phyloP scores from a whole-genome alignment of 768 basidiomycete genomes.

The Arthromyces matolae region DNA sequence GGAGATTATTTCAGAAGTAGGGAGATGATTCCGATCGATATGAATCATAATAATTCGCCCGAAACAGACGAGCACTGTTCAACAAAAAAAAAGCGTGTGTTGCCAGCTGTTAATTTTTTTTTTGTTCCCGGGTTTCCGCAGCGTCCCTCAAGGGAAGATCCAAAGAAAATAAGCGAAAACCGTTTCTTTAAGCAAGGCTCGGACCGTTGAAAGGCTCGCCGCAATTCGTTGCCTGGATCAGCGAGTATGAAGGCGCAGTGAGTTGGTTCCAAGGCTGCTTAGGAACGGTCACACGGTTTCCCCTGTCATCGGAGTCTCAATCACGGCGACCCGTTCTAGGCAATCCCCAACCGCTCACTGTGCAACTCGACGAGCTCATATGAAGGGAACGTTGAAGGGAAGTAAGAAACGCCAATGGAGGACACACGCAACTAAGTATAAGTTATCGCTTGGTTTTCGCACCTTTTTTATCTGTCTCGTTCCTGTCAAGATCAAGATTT shows the following conservation, averaged over 20 bases:
- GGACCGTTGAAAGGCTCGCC: not conserved
- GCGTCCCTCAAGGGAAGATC: too few species aligned
- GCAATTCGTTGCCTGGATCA: conserved; percentile 4
- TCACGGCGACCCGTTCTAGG: conserved; percentile 2
- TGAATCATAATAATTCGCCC: conserved; percentile 39
- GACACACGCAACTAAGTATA: too few species aligned
- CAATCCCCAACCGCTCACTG: not conserved
- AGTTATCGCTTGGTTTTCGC: conserved; percentile 4
- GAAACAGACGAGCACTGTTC: conserved; percentile 8
- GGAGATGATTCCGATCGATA: conserved; percentile 49
- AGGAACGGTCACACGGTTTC: conserved; percentile 17
- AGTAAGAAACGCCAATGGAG: not conserved
- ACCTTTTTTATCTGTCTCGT: conserved; percentile 7
- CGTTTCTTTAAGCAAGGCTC: not conserved
- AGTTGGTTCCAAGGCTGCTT: conserved; percentile 6
- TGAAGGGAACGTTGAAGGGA: not conserved
- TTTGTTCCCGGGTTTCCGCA: too few species aligned
- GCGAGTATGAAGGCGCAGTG: conserved; percentile 9
- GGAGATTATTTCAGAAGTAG: conserved; percentile 20
- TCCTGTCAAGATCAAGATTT: conserved; percentile 11
- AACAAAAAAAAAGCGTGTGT: conserved; percentile 7
- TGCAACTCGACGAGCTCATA: not conserved
- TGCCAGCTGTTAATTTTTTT: conserved; percentile 16
- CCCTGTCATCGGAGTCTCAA: conserved; percentile 17
- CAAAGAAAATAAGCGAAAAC: not conserved